Base-by-base conservation (phyloP, 805 yeast genomes). In the Candida maris region DNA sequence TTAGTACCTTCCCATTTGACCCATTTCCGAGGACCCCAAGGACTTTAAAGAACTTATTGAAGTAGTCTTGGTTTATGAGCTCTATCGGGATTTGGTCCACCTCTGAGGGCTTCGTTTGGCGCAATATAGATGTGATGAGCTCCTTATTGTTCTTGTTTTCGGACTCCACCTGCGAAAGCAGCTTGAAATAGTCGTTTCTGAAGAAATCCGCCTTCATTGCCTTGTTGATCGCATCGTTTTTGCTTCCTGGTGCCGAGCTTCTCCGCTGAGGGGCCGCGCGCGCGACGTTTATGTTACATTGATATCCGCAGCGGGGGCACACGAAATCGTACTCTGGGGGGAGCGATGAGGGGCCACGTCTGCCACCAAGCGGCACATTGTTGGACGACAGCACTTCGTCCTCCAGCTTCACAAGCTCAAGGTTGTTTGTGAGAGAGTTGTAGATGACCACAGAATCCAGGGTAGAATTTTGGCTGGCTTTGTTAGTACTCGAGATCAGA, bases 31-130 rank as follows among this genome's bases (percentile, higher is more conserved):
- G 60, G 2, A 73, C 61, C 1, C 75, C 70, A 10, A 79, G 61
- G 21, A 75, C 72, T 27, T 66, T 70, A 62, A 88, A 88, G 55
- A 88, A 83, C 38, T 79, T 77, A 15, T 71, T 66, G 49, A 81
- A 88, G 55, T 88, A 88, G 3, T 95, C 95, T 42, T 83, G 94
- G 32, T 84, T 81, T 52, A 86, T 85, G 3, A 88, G 67, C 6
- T 71, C 69, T 7, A 46, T 39, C 1, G 63, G 63, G 10, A 55
- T 48, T 21, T 40, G 27, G 36, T 43, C 40, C 14, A 27, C 26
- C 14, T 35, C 18, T 32, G 35, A 14, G 7, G 35, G 28, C 19
- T 36, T 37, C 5, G 45, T 32, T 31, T 41, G 46, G 14, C 39
- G 45, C 3, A 44, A 27, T 15, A 48, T 33, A 10, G 46, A 32